phyloP scores from a whole-genome alignment of 805 yeast species.

The Blastobotrys chiropterorum region DNA sequence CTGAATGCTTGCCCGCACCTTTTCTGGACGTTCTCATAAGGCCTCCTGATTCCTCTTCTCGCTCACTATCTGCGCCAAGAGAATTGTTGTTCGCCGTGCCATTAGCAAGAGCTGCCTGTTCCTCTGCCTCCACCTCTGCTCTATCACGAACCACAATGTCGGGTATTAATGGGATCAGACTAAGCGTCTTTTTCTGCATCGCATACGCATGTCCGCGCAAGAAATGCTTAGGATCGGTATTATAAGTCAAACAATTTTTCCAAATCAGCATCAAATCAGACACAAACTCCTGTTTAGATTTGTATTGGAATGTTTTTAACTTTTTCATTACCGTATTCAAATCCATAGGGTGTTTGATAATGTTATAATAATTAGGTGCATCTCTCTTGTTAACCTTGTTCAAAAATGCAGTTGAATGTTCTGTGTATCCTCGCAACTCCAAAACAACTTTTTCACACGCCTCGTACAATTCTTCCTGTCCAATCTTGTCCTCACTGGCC shows the following conservation, averaged over 20 bases:
- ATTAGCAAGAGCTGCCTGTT: constrained; percentile 15
- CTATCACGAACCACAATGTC: constrained; percentile 67
- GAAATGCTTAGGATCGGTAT: constrained; percentile 91
- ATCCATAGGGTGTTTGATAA: constrained; percentile 95
- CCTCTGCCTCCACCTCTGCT: constrained; percentile 36
- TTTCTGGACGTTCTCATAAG: constrained; percentile 23
- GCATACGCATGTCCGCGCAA: constrained; percentile 88
- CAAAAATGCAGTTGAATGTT: constrained; percentile 92
- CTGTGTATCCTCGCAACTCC: constrained; percentile 86
- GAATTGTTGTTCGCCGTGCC: constrained; percentile 6
- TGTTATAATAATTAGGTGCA: constrained; percentile 91
- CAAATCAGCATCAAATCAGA: constrained; percentile 92
- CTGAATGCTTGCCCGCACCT: constrained; percentile 26
- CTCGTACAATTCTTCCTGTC: constrained; percentile 96
- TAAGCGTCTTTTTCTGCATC: constrained; percentile 83
- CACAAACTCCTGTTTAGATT: constrained; percentile 83
- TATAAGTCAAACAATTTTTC: constrained; percentile 88
- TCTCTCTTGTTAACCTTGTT: constrained; percentile 96
- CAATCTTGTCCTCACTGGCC: constrained; percentile 93
- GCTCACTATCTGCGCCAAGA: constrained; percentile 10
- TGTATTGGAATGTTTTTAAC: constrained; percentile 73
- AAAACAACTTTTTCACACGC: constrained; percentile 93
- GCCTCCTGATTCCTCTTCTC: constrained; percentile 15
- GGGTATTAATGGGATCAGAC: constrained; percentile 79
- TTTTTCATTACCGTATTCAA: constrained; percentile 90